A percentile compares a stretch with the other conserved stretches of the same genome.
phyloP scores from a whole-genome alignment of 1,139 yeast species.

The Chernovozyma sophiae-reginae region DNA sequence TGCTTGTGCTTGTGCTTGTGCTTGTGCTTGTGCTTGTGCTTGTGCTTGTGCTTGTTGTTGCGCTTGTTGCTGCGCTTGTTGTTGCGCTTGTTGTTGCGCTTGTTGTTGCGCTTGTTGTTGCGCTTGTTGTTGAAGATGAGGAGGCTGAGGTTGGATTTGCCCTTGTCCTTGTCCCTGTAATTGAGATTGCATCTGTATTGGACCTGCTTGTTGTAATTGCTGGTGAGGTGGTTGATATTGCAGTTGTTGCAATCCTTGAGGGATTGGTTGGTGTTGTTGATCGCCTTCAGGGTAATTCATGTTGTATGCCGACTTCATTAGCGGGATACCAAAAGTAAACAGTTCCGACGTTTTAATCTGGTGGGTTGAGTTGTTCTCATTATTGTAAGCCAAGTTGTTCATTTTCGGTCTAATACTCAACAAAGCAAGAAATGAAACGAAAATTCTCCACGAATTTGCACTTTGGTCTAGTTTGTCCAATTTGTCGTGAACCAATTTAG shows the following conservation, averaged over 20 bases:
- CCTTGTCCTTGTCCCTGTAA: background rate
- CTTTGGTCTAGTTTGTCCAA: too few species aligned
- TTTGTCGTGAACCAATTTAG: too few species aligned
- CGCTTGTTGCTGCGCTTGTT: too few species aligned
- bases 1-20: slow-evolving; percentile 3
- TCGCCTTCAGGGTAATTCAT: slow-evolving; percentile 8
- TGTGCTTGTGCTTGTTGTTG: too few species aligned
- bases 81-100: slow-evolving; percentile 1
- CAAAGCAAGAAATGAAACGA: too few species aligned
- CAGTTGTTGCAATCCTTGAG: slow-evolving; percentile 2
- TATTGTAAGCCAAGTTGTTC: slow-evolving; percentile 3
- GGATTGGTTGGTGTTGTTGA: slow-evolving; percentile 4
- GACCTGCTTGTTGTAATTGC: slow-evolving; percentile 1
- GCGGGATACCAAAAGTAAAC: slow-evolving; percentile 2
- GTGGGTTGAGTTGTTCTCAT: background rate
- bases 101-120: slow-evolving; percentile 1
- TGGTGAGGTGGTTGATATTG: background rate
- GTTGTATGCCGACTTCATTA: slow-evolving; percentile 4
- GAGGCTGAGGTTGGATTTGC: background rate
- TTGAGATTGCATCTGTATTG: background rate
- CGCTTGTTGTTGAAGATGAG: slow-evolving; percentile 5
- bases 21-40: too few species aligned
- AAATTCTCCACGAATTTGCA: too few species aligned
- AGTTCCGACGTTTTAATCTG: slow-evolving; percentile 2
- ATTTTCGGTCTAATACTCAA: too few species aligned